Evolutionary conservation across 73 alveolate species (phyloP).

Genomic region (Paramecium sonneborni): DNA sequence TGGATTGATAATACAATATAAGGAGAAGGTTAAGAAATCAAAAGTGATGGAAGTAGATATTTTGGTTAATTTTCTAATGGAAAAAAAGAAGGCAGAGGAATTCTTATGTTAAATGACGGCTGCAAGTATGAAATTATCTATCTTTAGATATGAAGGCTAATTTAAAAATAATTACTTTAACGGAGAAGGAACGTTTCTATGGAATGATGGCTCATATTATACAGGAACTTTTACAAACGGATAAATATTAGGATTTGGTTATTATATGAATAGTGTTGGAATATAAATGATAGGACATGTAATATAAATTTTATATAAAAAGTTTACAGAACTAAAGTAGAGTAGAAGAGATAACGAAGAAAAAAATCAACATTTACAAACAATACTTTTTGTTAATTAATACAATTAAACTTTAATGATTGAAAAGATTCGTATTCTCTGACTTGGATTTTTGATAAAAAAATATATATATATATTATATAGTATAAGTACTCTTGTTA

Average conservation of each 20-base stretch:
- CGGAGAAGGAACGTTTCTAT: background rate
- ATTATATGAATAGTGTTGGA: background rate
- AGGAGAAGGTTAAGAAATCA: slow-evolving; percentile 6
- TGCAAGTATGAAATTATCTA: background rate
- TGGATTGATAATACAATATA: background rate
- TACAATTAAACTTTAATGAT: background rate
- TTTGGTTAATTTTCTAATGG: slow-evolving; percentile 7
- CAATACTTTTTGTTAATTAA: background rate
- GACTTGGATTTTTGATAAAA: background rate
- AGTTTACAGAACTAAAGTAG: background rate
- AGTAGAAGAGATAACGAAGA: background rate
- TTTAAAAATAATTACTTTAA: background rate
- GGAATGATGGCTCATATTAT: background rate
- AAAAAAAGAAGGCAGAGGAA: slow-evolving; percentile 17
- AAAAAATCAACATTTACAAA: background rate
- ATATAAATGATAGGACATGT: background rate
- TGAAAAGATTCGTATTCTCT: background rate
- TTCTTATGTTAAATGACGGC: background rate
- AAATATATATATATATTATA: no score
- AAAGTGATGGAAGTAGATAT: background rate
- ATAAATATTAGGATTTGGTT: background rate
- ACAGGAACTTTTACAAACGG: background rate
- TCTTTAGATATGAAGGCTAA: background rate
- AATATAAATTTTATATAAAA: background rate
- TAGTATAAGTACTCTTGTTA: no score